Evolutionary conservation across 768 basidiomycete genomes (phyloP), one percentile per base, ranked within the genome.

Genomic region (Collybia nuda): DNA sequence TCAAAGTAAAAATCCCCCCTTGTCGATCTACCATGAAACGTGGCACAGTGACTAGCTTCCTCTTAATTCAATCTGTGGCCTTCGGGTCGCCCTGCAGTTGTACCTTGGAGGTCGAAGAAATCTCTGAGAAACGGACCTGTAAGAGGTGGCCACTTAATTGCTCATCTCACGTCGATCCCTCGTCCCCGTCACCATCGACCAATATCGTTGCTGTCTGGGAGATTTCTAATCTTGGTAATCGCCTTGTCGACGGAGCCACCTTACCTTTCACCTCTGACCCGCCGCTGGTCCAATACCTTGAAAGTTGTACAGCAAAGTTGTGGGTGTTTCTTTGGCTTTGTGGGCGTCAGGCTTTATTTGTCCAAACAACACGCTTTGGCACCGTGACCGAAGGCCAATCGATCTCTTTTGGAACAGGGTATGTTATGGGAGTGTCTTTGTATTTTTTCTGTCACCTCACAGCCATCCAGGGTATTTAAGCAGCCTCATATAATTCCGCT

Each of bases 341-440:
- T 70, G 68, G 69, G 68, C 57, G 70, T 57, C 56, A 47, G 54
- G 54, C 43, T 60, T 62, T 66, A 68, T 68, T 69, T 74, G 64
- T 60, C 60, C 58, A 67, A 68, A 67, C 62, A 58, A 63, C 59
- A 59, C 63, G 63, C 64, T 60, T 66, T 63, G 61, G 59, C 62
- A 55, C 53, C 52, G n/a, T n/a, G n/a, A 22, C 26, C 47, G 40
- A 45, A 39, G 40, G 43, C 28, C 51, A 51, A 62, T 61, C 57
- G 58, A 60, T 61, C 47, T 48, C 52, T 47, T 56, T 47, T 26
- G 56, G 50, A 49, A 50, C 3, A 32, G 32, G 32, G 32, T 32
- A 11, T 32, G 32, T 32, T 32, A 32, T 32, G 12, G 14, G 12
- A 32, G 32, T 29, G 56, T 52, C 58, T 59, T 58, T 63, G 36